phyloP scores from a whole-genome alignment of 495 filamentous ascomycete genomes.

The Neurospora sp. region DNA sequence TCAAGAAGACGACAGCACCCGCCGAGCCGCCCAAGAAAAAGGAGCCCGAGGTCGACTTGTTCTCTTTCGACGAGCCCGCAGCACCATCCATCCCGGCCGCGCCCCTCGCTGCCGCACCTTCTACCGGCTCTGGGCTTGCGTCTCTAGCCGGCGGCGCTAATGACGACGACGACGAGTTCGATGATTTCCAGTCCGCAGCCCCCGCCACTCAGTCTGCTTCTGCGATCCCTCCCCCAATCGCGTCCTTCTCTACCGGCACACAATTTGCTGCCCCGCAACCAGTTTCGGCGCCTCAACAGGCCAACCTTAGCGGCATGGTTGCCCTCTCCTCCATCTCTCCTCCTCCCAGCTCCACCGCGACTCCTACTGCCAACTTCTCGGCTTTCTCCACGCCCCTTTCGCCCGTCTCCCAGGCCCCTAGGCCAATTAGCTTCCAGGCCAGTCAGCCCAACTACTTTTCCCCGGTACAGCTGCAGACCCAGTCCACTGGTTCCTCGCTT shows the following conservation, averaged over 20 bases:
- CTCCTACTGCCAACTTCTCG: conserved; percentile 44
- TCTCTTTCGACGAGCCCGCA: conserved; percentile 70
- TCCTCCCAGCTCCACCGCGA: conserved; percentile 44
- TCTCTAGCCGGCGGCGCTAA: conserved; percentile 33
- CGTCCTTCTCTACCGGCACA: conserved; percentile 55
- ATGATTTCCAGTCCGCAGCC: conserved; percentile 93
- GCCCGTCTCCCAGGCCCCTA: conserved; percentile 36
- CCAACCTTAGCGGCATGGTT: conserved; percentile 68
- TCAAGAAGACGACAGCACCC: conserved; percentile 37
- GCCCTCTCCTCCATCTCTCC: conserved; percentile 75
- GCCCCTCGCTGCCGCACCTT: conserved; percentile 33
- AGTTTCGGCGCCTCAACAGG: conserved; percentile 66
- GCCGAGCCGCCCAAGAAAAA: conserved; percentile 60
- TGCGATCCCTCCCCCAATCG: conserved; percentile 40
- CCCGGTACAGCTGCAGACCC: conserved; percentile 47
- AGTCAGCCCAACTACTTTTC: conserved; percentile 89
- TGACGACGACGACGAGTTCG: conserved; percentile 94
- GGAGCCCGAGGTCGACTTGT: conserved; percentile 77
- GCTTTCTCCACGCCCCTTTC: conserved; percentile 42
- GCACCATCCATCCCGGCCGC: conserved; percentile 35
- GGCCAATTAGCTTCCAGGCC: conserved; percentile 63
- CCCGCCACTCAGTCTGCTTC: conserved; percentile 36
- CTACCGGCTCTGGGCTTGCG: conserved; percentile 43
- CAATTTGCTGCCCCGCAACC: conserved; percentile 77
- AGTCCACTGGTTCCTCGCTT: conserved; percentile 15